Conservation (phyloP, 768 basidiomycete species). For the Tricholoma terreum region DNA sequence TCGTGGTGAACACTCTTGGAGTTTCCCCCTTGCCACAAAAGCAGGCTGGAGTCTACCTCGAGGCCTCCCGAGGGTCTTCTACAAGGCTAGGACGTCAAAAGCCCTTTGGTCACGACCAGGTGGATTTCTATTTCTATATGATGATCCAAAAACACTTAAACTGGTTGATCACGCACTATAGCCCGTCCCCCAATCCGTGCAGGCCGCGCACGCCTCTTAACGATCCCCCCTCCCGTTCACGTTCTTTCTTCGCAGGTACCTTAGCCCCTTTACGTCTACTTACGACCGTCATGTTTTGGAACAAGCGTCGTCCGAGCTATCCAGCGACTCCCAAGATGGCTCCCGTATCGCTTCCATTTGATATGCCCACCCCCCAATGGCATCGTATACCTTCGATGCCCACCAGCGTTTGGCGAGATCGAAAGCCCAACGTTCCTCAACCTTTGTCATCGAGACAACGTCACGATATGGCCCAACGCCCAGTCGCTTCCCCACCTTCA, state of each 20-base stretch:
- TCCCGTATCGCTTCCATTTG: constrained; percentile 29
- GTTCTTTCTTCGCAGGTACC: background rate
- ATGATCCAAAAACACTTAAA: constrained; percentile 7
- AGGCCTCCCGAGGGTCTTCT: constrained; percentile 29
- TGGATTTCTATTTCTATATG: constrained; percentile 16
- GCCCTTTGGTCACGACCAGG: constrained; percentile 24
- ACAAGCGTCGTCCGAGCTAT: constrained; percentile 18
- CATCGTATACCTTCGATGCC: constrained; percentile 11
- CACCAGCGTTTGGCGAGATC: background rate
- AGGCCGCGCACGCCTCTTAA: constrained; percentile 26
- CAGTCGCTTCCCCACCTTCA: background rate
- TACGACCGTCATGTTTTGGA: constrained; percentile 32
- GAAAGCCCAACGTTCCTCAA: background rate
- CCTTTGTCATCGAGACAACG: background rate
- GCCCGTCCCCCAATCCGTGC: constrained; percentile 34
- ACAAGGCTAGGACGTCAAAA: constrained; percentile 27
- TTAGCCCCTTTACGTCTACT: constrained; percentile 14
- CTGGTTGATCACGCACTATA: constrained; percentile 22
- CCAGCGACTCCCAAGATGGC: constrained; percentile 33
- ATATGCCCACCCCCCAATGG: constrained; percentile 18
- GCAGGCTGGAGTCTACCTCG: constrained; percentile 22
- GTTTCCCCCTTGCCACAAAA: constrained; percentile 27
- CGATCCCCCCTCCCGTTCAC: constrained; percentile 18
- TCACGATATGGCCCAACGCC: background rate
- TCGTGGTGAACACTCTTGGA: constrained; percentile 29